These are phyloP conservation scores for Apophysomyces variabilis DNA, from an alignment of 371 early-diverging fungal genomes.

Conservation along the genomic window DNA sequence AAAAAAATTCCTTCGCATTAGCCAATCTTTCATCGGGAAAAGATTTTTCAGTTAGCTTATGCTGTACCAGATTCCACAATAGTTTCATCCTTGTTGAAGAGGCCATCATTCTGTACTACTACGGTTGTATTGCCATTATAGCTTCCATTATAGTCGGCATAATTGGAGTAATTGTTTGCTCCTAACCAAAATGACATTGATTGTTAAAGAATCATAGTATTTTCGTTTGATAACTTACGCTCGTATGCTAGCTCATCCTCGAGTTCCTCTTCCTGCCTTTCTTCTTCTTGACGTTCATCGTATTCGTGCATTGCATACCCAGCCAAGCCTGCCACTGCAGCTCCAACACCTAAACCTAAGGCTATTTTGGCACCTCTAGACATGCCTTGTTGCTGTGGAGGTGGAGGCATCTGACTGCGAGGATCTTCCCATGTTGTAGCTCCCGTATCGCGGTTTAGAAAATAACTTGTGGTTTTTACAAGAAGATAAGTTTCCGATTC, in stretches of 20 bases:
- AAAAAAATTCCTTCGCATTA: background rate
- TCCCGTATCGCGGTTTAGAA: slow-evolving; percentile 60
- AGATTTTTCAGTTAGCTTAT: background rate
- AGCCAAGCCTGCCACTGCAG: slow-evolving; percentile 41
- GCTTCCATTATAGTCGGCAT: slow-evolving; percentile 12
- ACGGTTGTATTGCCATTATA: slow-evolving; percentile 24
- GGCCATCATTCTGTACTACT: slow-evolving; percentile 44
- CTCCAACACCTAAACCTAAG: slow-evolving; percentile 26
- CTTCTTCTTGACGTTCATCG: slow-evolving; percentile 40
- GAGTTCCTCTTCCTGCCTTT: slow-evolving; percentile 25
- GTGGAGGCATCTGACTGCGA: slow-evolving; percentile 16
- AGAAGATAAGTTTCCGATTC: background rate
- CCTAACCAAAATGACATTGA: background rate
- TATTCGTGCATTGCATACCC: slow-evolving; percentile 47
- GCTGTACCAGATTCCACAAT: slow-evolving; percentile 22
- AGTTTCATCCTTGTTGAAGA: slow-evolving; percentile 42
- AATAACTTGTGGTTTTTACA: slow-evolving; percentile 31
- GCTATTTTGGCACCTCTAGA: slow-evolving; percentile 48
- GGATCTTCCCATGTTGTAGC: slow-evolving; percentile 71
- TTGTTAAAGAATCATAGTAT: background rate
- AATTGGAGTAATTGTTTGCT: background rate
- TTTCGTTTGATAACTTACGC: slow-evolving; percentile 26
- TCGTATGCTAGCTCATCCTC: slow-evolving; percentile 13
- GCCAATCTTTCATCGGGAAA: background rate
- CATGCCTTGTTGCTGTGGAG: slow-evolving; percentile 21